Percentiles rank a stretch among this genome's conserved stretches.
phyloP scores from a whole-genome alignment of 2,329 filamentous ascomycete species.

The Phyllosticta capitalensis region DNA sequence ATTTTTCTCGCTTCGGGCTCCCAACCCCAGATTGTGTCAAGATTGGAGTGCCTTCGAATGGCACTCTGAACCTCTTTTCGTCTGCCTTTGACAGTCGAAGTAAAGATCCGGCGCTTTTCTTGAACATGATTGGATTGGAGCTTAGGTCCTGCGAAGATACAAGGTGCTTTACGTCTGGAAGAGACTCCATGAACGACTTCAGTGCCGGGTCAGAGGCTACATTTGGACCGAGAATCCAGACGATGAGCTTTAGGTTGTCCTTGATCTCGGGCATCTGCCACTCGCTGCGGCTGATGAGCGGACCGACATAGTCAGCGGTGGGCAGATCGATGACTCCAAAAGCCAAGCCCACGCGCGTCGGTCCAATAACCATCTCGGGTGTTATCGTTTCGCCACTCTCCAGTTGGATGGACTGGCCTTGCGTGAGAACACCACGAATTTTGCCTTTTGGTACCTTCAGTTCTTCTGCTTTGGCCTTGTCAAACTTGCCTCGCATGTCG shows the following conservation, averaged over 20 bases:
- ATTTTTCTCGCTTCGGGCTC: slow-evolving; percentile 9
- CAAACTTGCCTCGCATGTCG: slow-evolving; percentile 71
- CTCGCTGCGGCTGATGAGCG: slow-evolving; percentile 61
- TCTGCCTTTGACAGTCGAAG: slow-evolving; percentile 66
- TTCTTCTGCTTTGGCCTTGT: slow-evolving; percentile 51
- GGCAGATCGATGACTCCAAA: slow-evolving; percentile 76
- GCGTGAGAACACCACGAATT: slow-evolving; percentile 52
- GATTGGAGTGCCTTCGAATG: slow-evolving; percentile 40
- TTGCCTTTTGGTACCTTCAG: slow-evolving; percentile 53
- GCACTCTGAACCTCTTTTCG: slow-evolving; percentile 60
- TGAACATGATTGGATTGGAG: slow-evolving; percentile 64
- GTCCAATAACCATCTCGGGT: slow-evolving; percentile 76
- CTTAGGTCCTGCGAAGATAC: slow-evolving; percentile 66
- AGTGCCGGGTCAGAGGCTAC: slow-evolving; percentile 56
- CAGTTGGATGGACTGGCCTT: slow-evolving; percentile 54
- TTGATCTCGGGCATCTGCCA: slow-evolving; percentile 59
- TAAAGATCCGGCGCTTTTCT: slow-evolving; percentile 56
- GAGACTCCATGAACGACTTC: slow-evolving; percentile 57
- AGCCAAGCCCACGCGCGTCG: slow-evolving; percentile 57
- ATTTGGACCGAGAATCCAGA: slow-evolving; percentile 72
- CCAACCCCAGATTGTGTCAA: background rate
- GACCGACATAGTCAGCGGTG: slow-evolving; percentile 56
- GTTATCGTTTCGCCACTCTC: slow-evolving; percentile 61
- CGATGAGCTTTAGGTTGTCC: slow-evolving; percentile 55
- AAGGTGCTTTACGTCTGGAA: slow-evolving; percentile 58